A percentile compares a stretch with the other conserved stretches of the same genome.
Evolutionary conservation across 441 rosid species (phyloP).

Genomic region (Eruca vesicaria): DNA sequence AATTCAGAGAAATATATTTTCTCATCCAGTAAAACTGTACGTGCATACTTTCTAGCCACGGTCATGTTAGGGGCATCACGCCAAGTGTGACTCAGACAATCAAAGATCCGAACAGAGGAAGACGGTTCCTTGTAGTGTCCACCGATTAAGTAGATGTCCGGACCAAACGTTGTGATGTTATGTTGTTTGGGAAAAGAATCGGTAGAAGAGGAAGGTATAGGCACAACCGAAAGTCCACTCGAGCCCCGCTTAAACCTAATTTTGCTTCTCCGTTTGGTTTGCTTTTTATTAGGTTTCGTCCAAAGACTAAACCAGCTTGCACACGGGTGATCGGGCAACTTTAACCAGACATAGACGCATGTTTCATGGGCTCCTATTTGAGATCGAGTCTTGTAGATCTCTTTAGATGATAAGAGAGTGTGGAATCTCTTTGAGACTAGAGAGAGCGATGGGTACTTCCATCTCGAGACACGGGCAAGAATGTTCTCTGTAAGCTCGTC

Average conservation of each 20-base stretch:
- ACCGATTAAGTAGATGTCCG: no score
- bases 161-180: no score
- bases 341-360: no score
- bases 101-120: not conserved
- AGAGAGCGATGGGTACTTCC: constrained; percentile 48
- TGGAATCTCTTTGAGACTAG: constrained; percentile 56
- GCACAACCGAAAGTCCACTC: not conserved
- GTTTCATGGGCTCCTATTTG: constrained; percentile 27
- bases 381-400: constrained; percentile 48
- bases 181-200: not conserved
- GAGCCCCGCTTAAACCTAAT: no score
- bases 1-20: no score
- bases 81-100: no score
- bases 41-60: not conserved
- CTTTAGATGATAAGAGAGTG: constrained; percentile 46
- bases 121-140: no score
- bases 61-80: not conserved
- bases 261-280: no score
- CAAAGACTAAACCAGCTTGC: constrained; percentile 48
- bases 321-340: constrained; percentile 7
- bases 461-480: no score
- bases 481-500: no score
- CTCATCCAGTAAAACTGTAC: constrained; percentile 18
- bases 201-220: constrained; percentile 39
- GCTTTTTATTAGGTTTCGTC: not conserved